Base-by-base conservation (phyloP, 768 basidiomycete species). In the Omphalotus guepiniiformis region DNA sequence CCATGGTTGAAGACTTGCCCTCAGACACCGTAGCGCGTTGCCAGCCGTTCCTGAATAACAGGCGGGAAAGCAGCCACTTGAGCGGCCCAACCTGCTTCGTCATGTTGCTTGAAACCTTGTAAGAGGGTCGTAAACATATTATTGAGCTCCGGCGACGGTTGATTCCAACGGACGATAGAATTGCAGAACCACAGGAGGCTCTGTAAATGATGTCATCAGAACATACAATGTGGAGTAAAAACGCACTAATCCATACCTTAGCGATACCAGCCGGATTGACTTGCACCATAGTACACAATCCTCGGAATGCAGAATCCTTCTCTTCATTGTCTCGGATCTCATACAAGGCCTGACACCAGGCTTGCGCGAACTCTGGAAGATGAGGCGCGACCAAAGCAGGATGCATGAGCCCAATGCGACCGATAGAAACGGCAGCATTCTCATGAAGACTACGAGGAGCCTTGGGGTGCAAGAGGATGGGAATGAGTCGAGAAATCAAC, bases 301-400 rank as follows among this genome's bases (percentile, higher is more conserved):
- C 96, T 48, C 94, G 79, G 82, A 98, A 99, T 5, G 96, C 96
- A 18, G 93, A 97, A 60, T 97, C 96, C 69, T 98, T 99, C 73
- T 99, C 96, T 58, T 98, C 95, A 59, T 98, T 99, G 60, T 99
- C 96, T 53, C 96, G 85, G 64, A 99, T 99, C 67, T 98, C 96
- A 62, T 93, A 93, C 45, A 99, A 70, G 6, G 95, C 93, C 58
- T 91, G 89, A 65, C 95, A 96, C 96, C 96, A 99, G 12, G 88
- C 83, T 63, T 91, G 88, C 4, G 93, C 93, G 65, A 98, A 98
- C 55, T 88, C 85, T 0, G 82, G 77, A 23, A 97, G 70, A 60
- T 93, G 84, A 19, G 93, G 93, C 9, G 95, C 93, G 39, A 98
- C 92, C 18, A 90, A 66, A 16, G 69, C 65, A 0, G 96, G 96